These are phyloP conservation scores for Sphagnum tenellum DNA, from an alignment of 225 moss, liverwort and hornwort species.

Conservation along the genomic window DNA sequence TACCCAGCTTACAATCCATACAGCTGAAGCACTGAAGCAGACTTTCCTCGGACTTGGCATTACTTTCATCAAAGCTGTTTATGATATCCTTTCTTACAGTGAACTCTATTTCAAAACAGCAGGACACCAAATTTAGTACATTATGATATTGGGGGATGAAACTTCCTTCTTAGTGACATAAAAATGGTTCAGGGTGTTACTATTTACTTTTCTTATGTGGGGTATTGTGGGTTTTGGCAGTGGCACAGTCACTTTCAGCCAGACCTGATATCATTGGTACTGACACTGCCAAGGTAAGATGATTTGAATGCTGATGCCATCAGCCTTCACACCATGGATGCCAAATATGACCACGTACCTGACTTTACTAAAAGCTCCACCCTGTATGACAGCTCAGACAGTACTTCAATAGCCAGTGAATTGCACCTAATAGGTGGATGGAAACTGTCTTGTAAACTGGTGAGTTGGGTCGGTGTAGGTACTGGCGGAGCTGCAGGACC, in stretches of 20 bases:
- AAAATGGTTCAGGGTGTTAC: too few species aligned
- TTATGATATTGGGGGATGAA: not conserved
- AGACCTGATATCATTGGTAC: conserved; percentile 90
- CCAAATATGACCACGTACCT: too few species aligned
- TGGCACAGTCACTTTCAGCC: conserved; percentile 91
- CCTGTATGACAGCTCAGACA: too few species aligned
- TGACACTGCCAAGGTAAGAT: conserved; percentile 70
- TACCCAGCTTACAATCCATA: conserved; percentile 32
- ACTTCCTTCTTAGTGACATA: too few species aligned
- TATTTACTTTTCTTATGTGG: too few species aligned
- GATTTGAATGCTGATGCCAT: too few species aligned
- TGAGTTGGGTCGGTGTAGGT: conserved; percentile 35
- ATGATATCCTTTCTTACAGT: not conserved
- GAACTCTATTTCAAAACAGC: not conserved
- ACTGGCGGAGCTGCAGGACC: conserved; percentile 85
- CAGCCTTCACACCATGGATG: too few species aligned
- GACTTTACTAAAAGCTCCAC: not conserved
- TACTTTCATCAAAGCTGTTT: conserved; percentile 89
- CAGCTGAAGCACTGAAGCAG: conserved; percentile 63
- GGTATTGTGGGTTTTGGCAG: conserved; percentile 22
- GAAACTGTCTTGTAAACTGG: too few species aligned
- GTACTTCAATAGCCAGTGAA: too few species aligned
- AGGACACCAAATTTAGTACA: not conserved
- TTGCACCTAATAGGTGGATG: too few species aligned
- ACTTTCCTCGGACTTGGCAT: conserved; percentile 75